Percentiles rank a stretch among this genome's conserved stretches.
Evolutionary conservation across 306 rosid genomes (phyloP).

Genomic region (Trifolium dubium): DNA sequence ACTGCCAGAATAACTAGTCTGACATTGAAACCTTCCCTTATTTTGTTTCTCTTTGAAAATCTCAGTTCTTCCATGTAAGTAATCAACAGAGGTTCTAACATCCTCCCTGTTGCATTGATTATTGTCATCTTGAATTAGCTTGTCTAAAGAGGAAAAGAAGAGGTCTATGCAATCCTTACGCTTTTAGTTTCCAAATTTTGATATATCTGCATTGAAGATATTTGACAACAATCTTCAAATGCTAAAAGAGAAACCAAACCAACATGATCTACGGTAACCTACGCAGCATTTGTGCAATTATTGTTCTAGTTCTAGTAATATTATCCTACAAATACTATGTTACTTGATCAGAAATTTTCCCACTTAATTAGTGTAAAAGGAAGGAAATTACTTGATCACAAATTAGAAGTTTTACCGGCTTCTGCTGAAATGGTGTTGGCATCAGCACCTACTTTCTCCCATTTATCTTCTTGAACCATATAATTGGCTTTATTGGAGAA

Average conservation of each 20-base stretch:
- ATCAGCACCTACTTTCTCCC: slow-evolving; percentile 47
- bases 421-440: slow-evolving; percentile 45
- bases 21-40: slow-evolving; percentile 46
- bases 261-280: slow-evolving; percentile 31
- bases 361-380: slow-evolving; percentile 26
- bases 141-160: slow-evolving; percentile 56
- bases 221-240: slow-evolving; percentile 37
- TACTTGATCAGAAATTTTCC: slow-evolving; percentile 39
- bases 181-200: slow-evolving; percentile 44
- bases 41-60: slow-evolving; percentile 48
- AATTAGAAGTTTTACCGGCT: slow-evolving; percentile 50
- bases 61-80: slow-evolving; percentile 37
- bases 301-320: slow-evolving; percentile 9
- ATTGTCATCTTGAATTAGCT: slow-evolving; percentile 53
- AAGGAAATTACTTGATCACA: slow-evolving; percentile 35
- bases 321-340: neutral
- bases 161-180: slow-evolving; percentile 50
- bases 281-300: slow-evolving; percentile 27
- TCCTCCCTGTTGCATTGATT: slow-evolving; percentile 42
- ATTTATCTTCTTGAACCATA: slow-evolving; percentile 41
- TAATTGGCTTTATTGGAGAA: slow-evolving; percentile 42
- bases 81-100: slow-evolving; percentile 42
- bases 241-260: slow-evolving; percentile 42
- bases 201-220: slow-evolving; percentile 56
- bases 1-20: slow-evolving; percentile 46